Evolutionary conservation across 352 stramenopile genomes (phyloP), one percentile per base, ranked within the genome.

Genomic region (Globisporangium paddicum): DNA sequence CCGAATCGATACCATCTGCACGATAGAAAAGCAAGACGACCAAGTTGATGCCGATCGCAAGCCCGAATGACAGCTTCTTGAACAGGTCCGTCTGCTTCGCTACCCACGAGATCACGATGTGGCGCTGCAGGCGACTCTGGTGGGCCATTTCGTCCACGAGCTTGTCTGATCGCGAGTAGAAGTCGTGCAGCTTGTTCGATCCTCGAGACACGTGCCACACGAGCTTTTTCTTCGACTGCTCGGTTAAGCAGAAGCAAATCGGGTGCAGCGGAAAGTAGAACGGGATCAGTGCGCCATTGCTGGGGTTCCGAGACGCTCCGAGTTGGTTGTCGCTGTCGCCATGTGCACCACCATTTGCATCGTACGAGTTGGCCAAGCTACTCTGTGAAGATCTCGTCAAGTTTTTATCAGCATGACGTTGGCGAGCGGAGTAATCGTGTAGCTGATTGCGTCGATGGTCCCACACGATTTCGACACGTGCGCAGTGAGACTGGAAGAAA

Each of bases 231-330:
- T 89, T 89, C 23, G 82, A 87, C 48, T 86, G 79, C 2, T 84
- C 74, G 0, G 82, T 89, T 21, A 92, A 53, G 53, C 82, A 87
- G 41, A 82, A 88, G 53, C 82, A 92, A 18, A 87, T 88, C 5
- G 82, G 82, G 41, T 92, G 82, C 5, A 92, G 19, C 9, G 79
- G 78, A 55, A 89, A 92, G 56, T 92, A 89, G 45, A 88, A 84
- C 1, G 77, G 62, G 21, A 91, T 85, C 21, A 82, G 52, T 7
- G 45, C 53, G 1, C 61, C 62, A 8, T 21, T 46, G 10, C 9
- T 40, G 4, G 34, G 19, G 16, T 49, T 40, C 3, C 25, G 58
- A 7, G 28, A 3, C 21, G 26, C 51, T n/a, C 28, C 18, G 7
- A 28, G 16, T 13, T n/a, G 16, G 11, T 28, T n/a, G 2, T 18